Evolutionary conservation across 192 early-diverging fungal species (phyloP).

Genomic region (Fimicolochytrium jonesii): DNA sequence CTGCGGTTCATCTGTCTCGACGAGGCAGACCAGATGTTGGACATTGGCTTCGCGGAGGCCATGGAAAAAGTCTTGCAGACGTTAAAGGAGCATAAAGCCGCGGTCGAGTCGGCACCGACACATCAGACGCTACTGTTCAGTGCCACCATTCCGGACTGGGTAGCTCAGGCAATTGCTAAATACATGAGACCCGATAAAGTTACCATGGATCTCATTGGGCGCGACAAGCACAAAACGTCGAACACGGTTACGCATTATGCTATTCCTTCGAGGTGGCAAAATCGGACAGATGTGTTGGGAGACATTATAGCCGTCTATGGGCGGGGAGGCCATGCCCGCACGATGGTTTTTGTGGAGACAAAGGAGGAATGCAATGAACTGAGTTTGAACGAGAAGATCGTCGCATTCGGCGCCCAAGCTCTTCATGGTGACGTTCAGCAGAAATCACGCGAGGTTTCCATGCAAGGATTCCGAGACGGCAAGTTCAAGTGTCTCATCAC

Average conservation of each 20-base stretch:
- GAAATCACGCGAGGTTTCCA: conserved; percentile 69
- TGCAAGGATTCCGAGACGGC: conserved; percentile 81
- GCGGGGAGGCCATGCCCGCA: conserved; percentile 60
- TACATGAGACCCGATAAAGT: conserved; percentile 56
- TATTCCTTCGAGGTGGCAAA: conserved; percentile 83
- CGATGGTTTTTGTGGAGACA: conserved; percentile 94
- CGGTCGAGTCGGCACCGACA: conserved; percentile 17
- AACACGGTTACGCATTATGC: conserved; percentile 81
- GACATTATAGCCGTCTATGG: conserved; percentile 93
- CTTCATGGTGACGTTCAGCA: conserved; percentile 84
- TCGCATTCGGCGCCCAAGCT: conserved; percentile 67
- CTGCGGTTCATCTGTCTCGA: conserved; percentile 56
- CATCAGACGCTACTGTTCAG: conserved; percentile 78
- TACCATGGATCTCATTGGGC: conserved; percentile 79
- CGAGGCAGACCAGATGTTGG: conserved; percentile 82
- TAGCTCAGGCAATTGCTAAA: conserved; percentile 51
- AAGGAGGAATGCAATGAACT: conserved; percentile 86
- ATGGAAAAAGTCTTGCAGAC: conserved; percentile 75
- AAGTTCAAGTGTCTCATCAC: conserved; percentile 83
- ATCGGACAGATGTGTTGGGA: conserved; percentile 84
- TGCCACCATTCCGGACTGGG: conserved; percentile 80
- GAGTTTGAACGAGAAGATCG: conserved; percentile 70
- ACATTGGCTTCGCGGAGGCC: conserved; percentile 76
- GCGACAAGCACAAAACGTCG: conserved; percentile 84
- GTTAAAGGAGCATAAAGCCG: conserved; percentile 74